Base-by-base conservation (phyloP, 495 filamentous ascomycete species). In the Haplographium delicatum region DNA sequence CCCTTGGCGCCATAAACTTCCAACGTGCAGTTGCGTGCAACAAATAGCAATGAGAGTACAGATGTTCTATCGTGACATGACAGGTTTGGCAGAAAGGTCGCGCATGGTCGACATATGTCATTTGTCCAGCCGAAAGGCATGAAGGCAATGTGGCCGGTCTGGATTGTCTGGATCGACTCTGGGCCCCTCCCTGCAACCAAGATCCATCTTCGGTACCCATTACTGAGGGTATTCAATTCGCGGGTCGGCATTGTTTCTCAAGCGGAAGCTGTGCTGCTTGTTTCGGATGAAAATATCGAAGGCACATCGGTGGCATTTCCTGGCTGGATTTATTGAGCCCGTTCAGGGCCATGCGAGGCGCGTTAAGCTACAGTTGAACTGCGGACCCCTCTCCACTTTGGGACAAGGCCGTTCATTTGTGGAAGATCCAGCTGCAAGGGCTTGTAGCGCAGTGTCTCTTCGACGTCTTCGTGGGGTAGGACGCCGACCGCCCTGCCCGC, bases 401-500 rank as follows among this genome's bases (percentile, higher is more conserved):
- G 46, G 34, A 22, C 4, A 22, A 7, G 10, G 10, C 44, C 18
- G n/a, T n/a, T 54, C 45, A 54, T 49, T 54, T 50, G 52, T 28
- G 52, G 44, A 44, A 50, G 50, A 49, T 46, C 35, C 34, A 47
- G 23, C n/a, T n/a, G n/a, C n/a, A n/a, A n/a, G n/a, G n/a, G n/a
- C n/a, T n/a, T n/a, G n/a, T n/a, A n/a, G n/a, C n/a, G n/a, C n/a
- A 25, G 40, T 23, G n/a, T 15, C 20, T 6, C 27, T 15, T n/a
- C 25, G 37, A 41, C 20, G 39, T 15, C 47, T 50, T 37, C 51
- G 44, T 54, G 51, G 51, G 51, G 51, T 49, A 37, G 18, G 16
- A 13, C 13, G 11, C 1, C 37, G n/a, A n/a, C n/a, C n/a, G n/a
- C n/a, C n/a, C n/a, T n/a, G n/a, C n/a, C n/a, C n/a, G n/a, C n/a